These are phyloP conservation scores for Gossypium sturtianum DNA, from an alignment of 345 rosid species.

Conservation along the genomic window DNA sequence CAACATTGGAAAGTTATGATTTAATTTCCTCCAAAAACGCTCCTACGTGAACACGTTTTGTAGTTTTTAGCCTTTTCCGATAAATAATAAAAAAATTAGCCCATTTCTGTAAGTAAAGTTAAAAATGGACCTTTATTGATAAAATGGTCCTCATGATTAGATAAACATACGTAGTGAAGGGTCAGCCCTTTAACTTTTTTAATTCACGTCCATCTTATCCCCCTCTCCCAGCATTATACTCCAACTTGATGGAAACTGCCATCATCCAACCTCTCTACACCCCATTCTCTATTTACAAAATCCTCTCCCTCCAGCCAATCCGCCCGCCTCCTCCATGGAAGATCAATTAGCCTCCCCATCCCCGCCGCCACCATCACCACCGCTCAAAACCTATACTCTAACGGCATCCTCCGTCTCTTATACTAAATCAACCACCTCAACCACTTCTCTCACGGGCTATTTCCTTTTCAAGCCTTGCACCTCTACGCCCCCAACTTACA, in stretches of 20 bases:
- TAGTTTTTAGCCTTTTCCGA: too few relatives aligned
- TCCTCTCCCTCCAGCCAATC: slow-evolving; percentile 12
- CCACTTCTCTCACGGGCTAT: slow-evolving; percentile 17
- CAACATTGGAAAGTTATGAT: too few relatives aligned
- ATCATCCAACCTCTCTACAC: slow-evolving; percentile 5
- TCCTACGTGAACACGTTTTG: too few relatives aligned
- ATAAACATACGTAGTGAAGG: not conserved
- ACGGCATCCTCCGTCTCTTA: slow-evolving; percentile 71
- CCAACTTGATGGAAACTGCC: slow-evolving; percentile 13
- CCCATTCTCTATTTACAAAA: not conserved
- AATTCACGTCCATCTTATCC: slow-evolving; percentile 3
- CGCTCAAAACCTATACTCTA: slow-evolving; percentile 40
- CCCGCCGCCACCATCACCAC: slow-evolving; percentile 25
- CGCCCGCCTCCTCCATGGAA: slow-evolving; percentile 39
- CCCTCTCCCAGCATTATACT: slow-evolving; percentile 2
- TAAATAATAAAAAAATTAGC: too few relatives aligned
- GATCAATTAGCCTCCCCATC: slow-evolving; percentile 20
- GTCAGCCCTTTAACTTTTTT: slow-evolving; percentile 4
- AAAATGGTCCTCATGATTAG: not conserved
- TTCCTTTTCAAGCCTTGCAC: slow-evolving; percentile 36
- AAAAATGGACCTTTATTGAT: too few relatives aligned
- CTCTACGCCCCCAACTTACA: slow-evolving; percentile 41
- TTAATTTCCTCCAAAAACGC: too few relatives aligned
- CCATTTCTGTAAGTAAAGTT: too few relatives aligned
- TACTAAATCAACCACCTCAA: slow-evolving; percentile 33